phyloP scores from a whole-genome alignment of 1,139 yeast genomes.

The Nakaseomyces nivariensis region DNA sequence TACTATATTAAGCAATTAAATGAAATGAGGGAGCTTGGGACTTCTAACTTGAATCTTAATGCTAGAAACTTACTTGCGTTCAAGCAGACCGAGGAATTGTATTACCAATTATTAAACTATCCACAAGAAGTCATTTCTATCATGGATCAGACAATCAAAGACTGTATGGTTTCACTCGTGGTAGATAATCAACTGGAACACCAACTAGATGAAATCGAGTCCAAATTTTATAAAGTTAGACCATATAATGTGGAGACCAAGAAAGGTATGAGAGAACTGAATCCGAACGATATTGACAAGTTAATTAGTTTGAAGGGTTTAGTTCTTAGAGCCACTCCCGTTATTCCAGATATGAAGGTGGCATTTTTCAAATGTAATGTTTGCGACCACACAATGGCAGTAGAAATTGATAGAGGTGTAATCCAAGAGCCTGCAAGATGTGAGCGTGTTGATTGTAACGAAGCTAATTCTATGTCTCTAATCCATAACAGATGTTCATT shows the following conservation, averaged over 20 bases:
- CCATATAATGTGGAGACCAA: conserved; percentile 68
- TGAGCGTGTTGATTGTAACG: conserved; percentile 82
- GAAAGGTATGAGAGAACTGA: conserved; percentile 86
- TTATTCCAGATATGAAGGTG: conserved; percentile 95
- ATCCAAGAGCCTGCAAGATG: conserved; percentile 90
- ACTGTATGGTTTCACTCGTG: conserved; percentile 73
- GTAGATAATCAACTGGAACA: conserved; percentile 42
- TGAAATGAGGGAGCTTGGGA: conserved; percentile 67
- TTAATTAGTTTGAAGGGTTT: conserved; percentile 85
- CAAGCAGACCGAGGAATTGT: conserved; percentile 67
- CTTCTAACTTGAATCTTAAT: conserved; percentile 77
- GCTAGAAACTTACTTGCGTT: conserved; percentile 69
- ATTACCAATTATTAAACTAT: conserved; percentile 76
- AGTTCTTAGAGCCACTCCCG: conserved; percentile 78
- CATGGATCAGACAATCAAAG: conserved; percentile 93
- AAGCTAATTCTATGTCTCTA: conserved; percentile 77
- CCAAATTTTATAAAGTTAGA: conserved; percentile 74
- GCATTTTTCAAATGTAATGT: conserved; percentile 94
- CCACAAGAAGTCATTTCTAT: conserved; percentile 97
- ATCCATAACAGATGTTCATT: conserved; percentile 87
- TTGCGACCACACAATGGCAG: conserved; percentile 86
- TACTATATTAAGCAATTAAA: conserved; percentile 66
- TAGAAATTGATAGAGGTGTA: conserved; percentile 88
- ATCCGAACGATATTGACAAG: conserved; percentile 93
- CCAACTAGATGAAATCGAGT: conserved; percentile 52